Base-by-base conservation (phyloP, 148 eudicot genomes). In the Rheum nobile region DNA sequence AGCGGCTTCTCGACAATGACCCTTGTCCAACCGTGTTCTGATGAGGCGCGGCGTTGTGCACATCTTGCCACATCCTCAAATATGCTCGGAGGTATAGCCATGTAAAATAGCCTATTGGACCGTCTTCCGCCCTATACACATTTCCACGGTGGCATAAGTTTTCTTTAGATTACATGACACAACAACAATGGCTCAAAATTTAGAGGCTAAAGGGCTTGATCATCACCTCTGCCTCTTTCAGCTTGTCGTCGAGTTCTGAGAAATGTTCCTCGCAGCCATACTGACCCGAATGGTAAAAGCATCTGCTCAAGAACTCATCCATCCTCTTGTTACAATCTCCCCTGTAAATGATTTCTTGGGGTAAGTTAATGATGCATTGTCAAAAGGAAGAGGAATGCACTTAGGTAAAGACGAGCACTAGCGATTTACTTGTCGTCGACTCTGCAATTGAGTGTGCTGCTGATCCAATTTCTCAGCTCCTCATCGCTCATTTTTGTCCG, bases 1-100 rank as follows among this genome's bases (percentile, higher is more conserved):
- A 84, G 82, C 68, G 85, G 85, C 48, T 81, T 84, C 74, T 82
- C 85, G 42, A 79, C 75, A 39, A 82, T 82, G 46, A 82, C 46
- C 67, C 81, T 77, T 32, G 75, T 84, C 83, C 83, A 84, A 19
- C 87, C 87, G 47, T 71, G 76, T 69, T 68, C 75, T 34, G 84
- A 71, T 73, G 83, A 79, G 39, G 83, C 77, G 57, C 77, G 70
- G 41, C 54, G 74, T 57, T 82, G 78, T 35, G 80, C 76, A 79
- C 80, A 81, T 61, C 75, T 71, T 75, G 80, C 85, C 72, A 78
- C 80, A 26, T 78, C 81, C 67, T 61, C 75, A 46, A 75, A 76
- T 38, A 77, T 76, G 68, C 75, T 82, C 43, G 74, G 81, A 32
- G 79, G 83, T 52, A 77, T 75, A 24, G 84, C 79, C 22, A 82